Conservation (phyloP, 495 filamentous ascomycete genomes). For the Talaromyces liani region DNA sequence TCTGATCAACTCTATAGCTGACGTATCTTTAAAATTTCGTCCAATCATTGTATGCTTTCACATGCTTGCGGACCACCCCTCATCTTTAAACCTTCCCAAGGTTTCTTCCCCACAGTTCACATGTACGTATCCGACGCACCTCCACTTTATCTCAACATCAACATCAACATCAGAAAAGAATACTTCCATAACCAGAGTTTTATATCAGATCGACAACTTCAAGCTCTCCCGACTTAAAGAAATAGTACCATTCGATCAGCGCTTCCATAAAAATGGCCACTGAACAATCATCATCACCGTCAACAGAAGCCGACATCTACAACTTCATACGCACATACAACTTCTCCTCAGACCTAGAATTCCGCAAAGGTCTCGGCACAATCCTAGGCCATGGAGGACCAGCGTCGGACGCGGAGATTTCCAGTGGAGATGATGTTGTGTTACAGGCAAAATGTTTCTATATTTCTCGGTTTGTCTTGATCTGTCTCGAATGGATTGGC, state of each 20-base stretch:
- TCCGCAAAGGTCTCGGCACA: slow-evolving; percentile 39
- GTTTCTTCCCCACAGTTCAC: not conserved
- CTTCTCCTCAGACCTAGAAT: slow-evolving; percentile 36
- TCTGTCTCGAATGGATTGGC: not conserved
- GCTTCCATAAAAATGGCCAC: not conserved
- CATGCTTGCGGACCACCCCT: not conserved
- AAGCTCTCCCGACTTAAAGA: not conserved
- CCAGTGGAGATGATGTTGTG: slow-evolving; percentile 34
- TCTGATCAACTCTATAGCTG: not conserved
- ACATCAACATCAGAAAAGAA: not conserved
- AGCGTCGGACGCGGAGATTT: slow-evolving; percentile 35
- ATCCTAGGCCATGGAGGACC: slow-evolving; percentile 38
- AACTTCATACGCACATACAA: slow-evolving; percentile 27
- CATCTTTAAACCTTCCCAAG: not conserved
- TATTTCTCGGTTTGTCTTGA: slow-evolving; percentile 33
- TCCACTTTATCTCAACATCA: not conserved
- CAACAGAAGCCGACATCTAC: slow-evolving; percentile 14
- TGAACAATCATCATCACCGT: not conserved
- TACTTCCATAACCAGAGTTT: not conserved
- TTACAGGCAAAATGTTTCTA: slow-evolving; percentile 48
- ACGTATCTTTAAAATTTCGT: not conserved
- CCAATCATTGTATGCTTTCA: not conserved
- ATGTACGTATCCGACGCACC: not conserved
- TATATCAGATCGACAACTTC: not conserved
- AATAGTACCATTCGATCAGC: not conserved